phyloP scores from a whole-genome alignment of 768 basidiomycete genomes.

The Mycena polygramma region DNA sequence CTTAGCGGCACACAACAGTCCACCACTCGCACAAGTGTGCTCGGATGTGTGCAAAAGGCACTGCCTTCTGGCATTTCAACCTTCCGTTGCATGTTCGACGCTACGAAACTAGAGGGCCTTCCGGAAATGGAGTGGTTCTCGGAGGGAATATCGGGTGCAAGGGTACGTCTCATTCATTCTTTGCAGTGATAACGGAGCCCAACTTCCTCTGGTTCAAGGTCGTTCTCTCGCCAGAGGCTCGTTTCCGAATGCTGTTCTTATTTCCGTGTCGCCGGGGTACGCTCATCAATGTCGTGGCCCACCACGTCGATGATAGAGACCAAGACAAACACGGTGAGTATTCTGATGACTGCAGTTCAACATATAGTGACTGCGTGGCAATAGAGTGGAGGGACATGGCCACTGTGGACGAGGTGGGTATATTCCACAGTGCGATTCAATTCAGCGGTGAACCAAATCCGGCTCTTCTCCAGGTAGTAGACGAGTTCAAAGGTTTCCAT shows the following conservation, averaged over 20 bases:
- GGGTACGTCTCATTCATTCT: neutral
- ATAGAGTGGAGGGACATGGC: slow-evolving; percentile 22
- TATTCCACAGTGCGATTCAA: too few species aligned
- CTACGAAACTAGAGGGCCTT: slow-evolving; percentile 9
- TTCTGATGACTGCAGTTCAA: neutral
- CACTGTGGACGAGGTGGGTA: slow-evolving; percentile 23
- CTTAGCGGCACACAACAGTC: slow-evolving; percentile 9
- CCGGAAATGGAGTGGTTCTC: slow-evolving; percentile 31
- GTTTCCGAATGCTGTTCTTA: slow-evolving; percentile 25
- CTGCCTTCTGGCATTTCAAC: slow-evolving; percentile 19
- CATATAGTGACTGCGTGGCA: neutral
- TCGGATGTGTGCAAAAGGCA: slow-evolving; percentile 28
- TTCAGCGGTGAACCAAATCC: neutral
- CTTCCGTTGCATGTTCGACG: slow-evolving; percentile 31
- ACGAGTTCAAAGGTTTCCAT: slow-evolving; percentile 28
- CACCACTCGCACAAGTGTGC: slow-evolving; percentile 20
- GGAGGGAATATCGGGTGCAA: slow-evolving; percentile 20
- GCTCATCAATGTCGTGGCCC: slow-evolving; percentile 30
- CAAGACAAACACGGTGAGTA: slow-evolving; percentile 21
- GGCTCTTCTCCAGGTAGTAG: slow-evolving; percentile 15
- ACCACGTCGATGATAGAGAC: slow-evolving; percentile 30
- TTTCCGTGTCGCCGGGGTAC: slow-evolving; percentile 16
- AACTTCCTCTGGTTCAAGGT: neutral
- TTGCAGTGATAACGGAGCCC: neutral
- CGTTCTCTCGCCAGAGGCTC: slow-evolving; percentile 1